Conservation (phyloP, 2,329 filamentous ascomycete genomes). For the Colletotrichum kahawae region DNA sequence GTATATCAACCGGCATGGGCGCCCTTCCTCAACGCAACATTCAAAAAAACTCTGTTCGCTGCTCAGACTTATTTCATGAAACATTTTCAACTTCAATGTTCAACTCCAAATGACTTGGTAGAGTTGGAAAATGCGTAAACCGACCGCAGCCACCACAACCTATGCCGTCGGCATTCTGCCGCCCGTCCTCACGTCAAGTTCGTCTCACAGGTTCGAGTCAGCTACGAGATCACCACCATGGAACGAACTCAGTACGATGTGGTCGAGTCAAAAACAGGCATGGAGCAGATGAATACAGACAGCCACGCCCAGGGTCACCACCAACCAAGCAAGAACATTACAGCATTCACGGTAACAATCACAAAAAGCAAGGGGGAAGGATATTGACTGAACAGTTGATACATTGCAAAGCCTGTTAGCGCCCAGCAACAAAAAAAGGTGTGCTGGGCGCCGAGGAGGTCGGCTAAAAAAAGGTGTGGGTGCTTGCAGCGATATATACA, state of each 20-base stretch:
- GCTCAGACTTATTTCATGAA: neutral
- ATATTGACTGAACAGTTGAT: neutral
- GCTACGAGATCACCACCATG: neutral
- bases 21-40: neutral
- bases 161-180: neutral
- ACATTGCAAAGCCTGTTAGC: conserved; percentile 15
- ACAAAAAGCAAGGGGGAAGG: neutral
- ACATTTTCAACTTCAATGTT: neutral
- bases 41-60: neutral
- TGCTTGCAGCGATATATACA: conserved; percentile 19
- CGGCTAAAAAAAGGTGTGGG: conserved; percentile 3
- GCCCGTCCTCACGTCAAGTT: neutral
- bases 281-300: too few species aligned
- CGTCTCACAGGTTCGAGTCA: neutral
- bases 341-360: neutral
- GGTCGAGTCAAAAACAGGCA: neutral
- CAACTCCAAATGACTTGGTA: neutral
- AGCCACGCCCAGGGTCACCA: too few species aligned
- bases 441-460: neutral
- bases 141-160: neutral
- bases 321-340: neutral
- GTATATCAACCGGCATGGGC: neutral
- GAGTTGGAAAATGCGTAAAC: neutral
- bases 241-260: neutral
- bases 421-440: conserved; percentile 4